These are phyloP conservation scores for Austroboletus novae-zelandiae DNA, from an alignment of 1,284 basidiomycete species.

Conservation along the genomic window DNA sequence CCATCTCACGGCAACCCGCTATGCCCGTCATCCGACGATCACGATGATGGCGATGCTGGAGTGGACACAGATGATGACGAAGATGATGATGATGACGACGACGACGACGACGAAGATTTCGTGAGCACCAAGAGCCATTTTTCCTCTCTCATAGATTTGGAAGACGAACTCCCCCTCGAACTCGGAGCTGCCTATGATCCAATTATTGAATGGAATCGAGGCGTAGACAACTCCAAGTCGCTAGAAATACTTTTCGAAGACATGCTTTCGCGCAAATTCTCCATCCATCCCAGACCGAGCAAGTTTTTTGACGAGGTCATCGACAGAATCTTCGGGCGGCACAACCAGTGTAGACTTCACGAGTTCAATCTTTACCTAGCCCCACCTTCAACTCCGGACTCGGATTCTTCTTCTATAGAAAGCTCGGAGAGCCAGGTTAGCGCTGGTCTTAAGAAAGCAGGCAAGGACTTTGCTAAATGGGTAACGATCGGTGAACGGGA, in stretches of 20 bases:
- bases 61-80: constrained; percentile 5
- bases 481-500: constrained; percentile 37
- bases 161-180: constrained; percentile 4
- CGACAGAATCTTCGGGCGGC: constrained; percentile 48
- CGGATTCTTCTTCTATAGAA: constrained; percentile 25
- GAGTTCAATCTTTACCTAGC: constrained; percentile 57
- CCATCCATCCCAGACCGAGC: constrained; percentile 48
- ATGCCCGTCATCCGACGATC: constrained; percentile 16
- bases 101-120: constrained; percentile 29
- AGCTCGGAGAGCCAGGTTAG: constrained; percentile 24
- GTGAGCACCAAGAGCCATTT: constrained; percentile 33
- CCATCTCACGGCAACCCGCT: constrained; percentile 6
- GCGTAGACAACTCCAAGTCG: constrained; percentile 37
- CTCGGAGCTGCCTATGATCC: constrained; percentile 19
- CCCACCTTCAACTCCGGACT: constrained; percentile 35
- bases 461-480: constrained; percentile 34
- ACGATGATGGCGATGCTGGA: constrained; percentile 3
- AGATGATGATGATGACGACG: constrained; percentile 7
- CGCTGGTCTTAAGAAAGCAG: constrained; percentile 24
- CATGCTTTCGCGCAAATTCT: constrained; percentile 50
- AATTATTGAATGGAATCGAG: constrained; percentile 35
- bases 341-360: constrained; percentile 36
- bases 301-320: constrained; percentile 44
- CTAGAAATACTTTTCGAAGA: constrained; percentile 51
- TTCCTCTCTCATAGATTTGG: constrained; percentile 21